Percentiles rank a stretch among this genome's conserved stretches.
Evolutionary conservation across 305 asterid species (phyloP).

Genomic region (Stenogyne calaminthoides): DNA sequence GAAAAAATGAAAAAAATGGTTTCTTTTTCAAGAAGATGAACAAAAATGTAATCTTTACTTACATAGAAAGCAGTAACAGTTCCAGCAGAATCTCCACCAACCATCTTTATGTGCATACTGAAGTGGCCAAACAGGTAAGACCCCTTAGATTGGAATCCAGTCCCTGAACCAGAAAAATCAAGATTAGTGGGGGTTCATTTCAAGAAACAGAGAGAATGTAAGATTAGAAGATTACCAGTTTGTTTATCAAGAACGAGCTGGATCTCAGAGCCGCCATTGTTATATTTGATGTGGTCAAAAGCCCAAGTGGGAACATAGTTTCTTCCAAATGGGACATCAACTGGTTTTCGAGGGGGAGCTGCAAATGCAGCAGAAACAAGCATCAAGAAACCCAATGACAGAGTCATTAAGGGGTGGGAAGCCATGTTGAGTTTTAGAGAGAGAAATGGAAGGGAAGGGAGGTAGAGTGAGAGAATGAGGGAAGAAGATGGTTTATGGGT

Average conservation of each 20-base stretch:
- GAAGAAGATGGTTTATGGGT: constrained; percentile 11
- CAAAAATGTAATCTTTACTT: constrained; percentile 17
- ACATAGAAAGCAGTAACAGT: constrained; percentile 90
- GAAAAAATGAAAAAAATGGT: too few relatives aligned
- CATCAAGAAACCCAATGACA: constrained; percentile 26
- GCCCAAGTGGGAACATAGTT: constrained; percentile 82
- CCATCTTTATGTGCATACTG: constrained; percentile 83
- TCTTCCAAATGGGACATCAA: constrained; percentile 66
- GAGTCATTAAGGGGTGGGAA: constrained; percentile 19
- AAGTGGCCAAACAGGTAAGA: constrained; percentile 80
- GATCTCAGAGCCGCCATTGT: constrained; percentile 67
- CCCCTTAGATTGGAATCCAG: constrained; percentile 88
- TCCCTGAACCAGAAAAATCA: constrained; percentile 38
- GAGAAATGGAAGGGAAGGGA: not conserved
- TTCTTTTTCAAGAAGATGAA: too few relatives aligned
- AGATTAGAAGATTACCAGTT: constrained; percentile 41
- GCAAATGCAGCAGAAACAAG: constrained; percentile 43
- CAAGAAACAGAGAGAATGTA: not conserved
- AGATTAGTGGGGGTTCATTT: not conserved
- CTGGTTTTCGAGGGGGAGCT: constrained; percentile 43
- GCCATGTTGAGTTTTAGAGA: constrained; percentile 32
- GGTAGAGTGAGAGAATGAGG: constrained; percentile 13
- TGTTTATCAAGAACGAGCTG: constrained; percentile 66
- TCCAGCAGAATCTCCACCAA: constrained; percentile 86
- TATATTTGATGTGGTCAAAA: constrained; percentile 67